Evolutionary conservation across 169 alveolate species (phyloP), one percentile per base, ranked within the genome.

Genomic region (Plasmodium chabaudi): DNA sequence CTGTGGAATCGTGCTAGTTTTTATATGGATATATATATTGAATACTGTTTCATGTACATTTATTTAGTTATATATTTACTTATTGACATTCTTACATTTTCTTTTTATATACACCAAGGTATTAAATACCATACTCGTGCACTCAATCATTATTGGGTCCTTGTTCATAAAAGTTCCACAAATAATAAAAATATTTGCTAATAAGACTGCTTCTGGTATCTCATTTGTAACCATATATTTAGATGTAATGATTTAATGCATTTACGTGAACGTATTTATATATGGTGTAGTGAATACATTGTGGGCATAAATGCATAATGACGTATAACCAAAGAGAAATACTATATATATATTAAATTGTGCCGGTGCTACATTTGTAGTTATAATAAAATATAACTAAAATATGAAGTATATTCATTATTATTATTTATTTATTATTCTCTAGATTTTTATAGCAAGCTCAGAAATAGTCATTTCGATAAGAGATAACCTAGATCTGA

Each of bases 161-260:
- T 60, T 72, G 9, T 74, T 74, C 63, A 60, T 59, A 39, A 74
- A 74, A 60, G 9, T 74, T 53, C 88, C 88, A 13, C 88, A 74
- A 49, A n/a, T 74, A 17, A 42, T 12, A 25, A 74, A 74, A 74
- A 74, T 74, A 23, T 49, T 74, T 42, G 12, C 51, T 46, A 74
- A 59, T 51, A 74, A 74, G 53, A 74, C 5, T 23, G 88, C 34
- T 21, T 49, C 56, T 44, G 88, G 72, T 44, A 9, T 74, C n/a
- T 57, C 84, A 53, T 53, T 74, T 63, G 46, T 49, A 53, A 39
- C 88, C 9, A 9, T 74, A 15, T 74, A 74, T 63, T 44, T 60
- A 59, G 88, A 56, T 47, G 88, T 74, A 74, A 15, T 61, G 5
- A n/a, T 59, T 23, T 53, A 42, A 39, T 73, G 17, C 63, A 44